Conservation (phyloP, 1,284 basidiomycete species). For the Trichosporon sp. region DNA sequence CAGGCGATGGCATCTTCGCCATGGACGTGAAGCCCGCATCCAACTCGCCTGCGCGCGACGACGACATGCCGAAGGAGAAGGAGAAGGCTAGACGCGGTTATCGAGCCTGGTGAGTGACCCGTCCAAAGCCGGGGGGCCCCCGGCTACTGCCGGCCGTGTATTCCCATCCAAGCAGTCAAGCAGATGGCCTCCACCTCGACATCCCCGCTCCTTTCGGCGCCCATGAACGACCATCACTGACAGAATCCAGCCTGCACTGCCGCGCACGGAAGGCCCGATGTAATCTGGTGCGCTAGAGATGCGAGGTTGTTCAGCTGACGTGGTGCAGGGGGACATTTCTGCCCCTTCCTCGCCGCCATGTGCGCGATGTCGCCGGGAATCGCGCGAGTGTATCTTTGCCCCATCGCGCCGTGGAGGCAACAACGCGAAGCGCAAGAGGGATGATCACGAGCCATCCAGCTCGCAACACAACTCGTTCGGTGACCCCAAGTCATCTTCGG, state of each 20-base stretch:
- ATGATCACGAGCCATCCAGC: conserved; percentile 8
- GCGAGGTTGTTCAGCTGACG: conserved; percentile 2
- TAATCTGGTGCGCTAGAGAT: conserved; percentile 28
- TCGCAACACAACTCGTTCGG: neutral
- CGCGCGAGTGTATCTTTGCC: conserved; percentile 49
- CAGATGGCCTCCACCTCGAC: no score
- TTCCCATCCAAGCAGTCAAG: no score
- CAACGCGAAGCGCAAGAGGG: conserved; percentile 28
- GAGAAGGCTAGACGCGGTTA: conserved; percentile 36
- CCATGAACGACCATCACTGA: neutral
- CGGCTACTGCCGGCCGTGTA: neutral
- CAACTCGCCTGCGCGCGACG: neutral
- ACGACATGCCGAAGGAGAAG: conserved; percentile 7
- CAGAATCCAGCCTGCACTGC: conserved; percentile 32
- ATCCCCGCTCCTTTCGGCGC: neutral
- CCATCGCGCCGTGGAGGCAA: conserved; percentile 43
- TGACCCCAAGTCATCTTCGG: neutral
- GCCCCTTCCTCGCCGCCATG: conserved; percentile 49
- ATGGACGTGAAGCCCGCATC: neutral
- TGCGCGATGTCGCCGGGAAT: conserved; percentile 47
- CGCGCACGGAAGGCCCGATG: conserved; percentile 41
- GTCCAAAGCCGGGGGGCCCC: neutral
- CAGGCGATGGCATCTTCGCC: neutral
- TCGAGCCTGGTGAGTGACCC: conserved; percentile 37
- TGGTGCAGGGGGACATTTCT: conserved; percentile 47